These are phyloP conservation scores for Magnolia kwangsiensis DNA, from an alignment of 164 flowering plant species.

Conservation along the genomic window DNA sequence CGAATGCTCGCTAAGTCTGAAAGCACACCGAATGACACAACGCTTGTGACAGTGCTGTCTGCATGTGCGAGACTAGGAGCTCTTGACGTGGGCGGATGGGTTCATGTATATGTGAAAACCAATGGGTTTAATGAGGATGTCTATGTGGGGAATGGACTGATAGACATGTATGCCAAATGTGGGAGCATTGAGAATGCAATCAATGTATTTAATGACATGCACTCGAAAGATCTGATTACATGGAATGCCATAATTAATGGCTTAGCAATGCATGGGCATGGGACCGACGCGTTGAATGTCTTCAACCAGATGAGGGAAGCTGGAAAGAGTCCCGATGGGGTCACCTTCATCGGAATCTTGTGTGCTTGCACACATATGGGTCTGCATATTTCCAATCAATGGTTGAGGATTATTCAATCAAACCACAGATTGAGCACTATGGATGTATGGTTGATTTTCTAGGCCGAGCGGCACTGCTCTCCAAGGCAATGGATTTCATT, in stretches of 20 bases:
- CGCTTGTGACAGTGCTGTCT: conserved; percentile 52
- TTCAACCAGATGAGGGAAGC: conserved; percentile 45
- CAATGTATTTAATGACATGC: conserved; percentile 43
- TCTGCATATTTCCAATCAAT: conserved; percentile 44
- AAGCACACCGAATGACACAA: conserved; percentile 59
- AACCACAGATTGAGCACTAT: conserved; percentile 69
- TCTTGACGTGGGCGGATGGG: conserved; percentile 54
- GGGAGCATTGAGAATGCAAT: conserved; percentile 51
- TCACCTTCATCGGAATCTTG: conserved; percentile 62
- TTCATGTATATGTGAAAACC: conserved; percentile 49
- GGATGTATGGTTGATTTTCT: conserved; percentile 77
- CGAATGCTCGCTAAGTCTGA: conserved; percentile 46
- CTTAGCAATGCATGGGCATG: conserved; percentile 64
- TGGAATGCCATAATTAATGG: conserved; percentile 68
- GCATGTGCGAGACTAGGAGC: conserved; percentile 67
- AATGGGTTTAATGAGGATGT: conserved; percentile 42
- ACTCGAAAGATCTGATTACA: conserved; percentile 51
- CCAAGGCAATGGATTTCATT: conserved; percentile 49
- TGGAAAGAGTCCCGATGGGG: conserved; percentile 52
- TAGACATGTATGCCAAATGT: conserved; percentile 78
- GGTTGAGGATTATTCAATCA: conserved; percentile 38
- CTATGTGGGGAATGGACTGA: conserved; percentile 52
- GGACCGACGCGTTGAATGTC: conserved; percentile 42
- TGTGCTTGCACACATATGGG: conserved; percentile 78
- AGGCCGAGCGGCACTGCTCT: conserved; percentile 50